phyloP scores from a whole-genome alignment of 441 rosid genomes.

The Sinapis alba region DNA sequence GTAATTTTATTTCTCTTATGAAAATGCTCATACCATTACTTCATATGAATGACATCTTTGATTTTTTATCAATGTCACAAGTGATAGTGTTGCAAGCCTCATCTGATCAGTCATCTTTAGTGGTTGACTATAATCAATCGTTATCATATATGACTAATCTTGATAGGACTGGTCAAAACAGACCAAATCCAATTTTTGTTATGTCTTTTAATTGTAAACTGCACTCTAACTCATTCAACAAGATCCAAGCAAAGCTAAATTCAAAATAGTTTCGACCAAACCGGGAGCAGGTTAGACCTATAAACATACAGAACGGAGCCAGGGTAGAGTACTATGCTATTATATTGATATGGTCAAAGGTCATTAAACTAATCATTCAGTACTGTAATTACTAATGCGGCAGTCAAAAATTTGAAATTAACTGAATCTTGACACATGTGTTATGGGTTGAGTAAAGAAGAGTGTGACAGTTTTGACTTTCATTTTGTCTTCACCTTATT shows the following conservation, averaged over 20 bases:
- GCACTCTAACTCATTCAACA: not conserved
- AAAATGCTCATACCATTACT: not conserved
- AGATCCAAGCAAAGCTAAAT: not conserved
- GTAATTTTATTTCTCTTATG: not conserved
- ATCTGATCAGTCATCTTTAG: not conserved
- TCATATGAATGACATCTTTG: not conserved
- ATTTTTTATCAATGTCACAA: not conserved
- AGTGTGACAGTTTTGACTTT: constrained; percentile 16
- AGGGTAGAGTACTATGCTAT: not conserved
- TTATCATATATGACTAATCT: not conserved
- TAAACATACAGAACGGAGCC: not conserved
- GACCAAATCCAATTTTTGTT: not conserved
- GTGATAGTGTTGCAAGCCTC: not conserved
- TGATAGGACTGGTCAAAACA: not conserved
- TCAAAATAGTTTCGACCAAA: not conserved
- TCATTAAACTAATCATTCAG: constrained; percentile 7
- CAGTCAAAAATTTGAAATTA: not conserved
- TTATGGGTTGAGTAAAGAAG: constrained; percentile 2
- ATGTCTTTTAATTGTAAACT: not conserved
- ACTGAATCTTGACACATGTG: constrained; percentile 14
- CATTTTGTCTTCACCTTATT: constrained; percentile 20
- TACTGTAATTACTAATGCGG: not conserved
- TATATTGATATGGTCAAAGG: not conserved
- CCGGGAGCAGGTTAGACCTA: not conserved
- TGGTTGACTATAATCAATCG: not conserved